phyloP scores from a whole-genome alignment of 176 grass and related monocot species.

The maize (Zea mays) region DNA sequence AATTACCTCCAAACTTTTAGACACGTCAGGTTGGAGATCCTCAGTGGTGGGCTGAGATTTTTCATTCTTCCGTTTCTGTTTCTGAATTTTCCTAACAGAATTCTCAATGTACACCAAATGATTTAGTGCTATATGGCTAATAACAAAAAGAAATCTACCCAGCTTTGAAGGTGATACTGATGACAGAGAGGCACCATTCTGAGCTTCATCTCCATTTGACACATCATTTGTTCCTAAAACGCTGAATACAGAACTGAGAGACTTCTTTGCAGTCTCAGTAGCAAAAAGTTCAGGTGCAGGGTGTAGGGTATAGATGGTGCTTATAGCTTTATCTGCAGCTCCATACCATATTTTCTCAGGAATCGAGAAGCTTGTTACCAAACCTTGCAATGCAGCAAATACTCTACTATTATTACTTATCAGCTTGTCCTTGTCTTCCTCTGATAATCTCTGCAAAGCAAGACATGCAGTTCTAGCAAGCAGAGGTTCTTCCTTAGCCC shows the following conservation, averaged over 20 bases:
- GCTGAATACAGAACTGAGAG: slow-evolving; percentile 58
- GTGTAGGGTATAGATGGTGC: slow-evolving; percentile 71
- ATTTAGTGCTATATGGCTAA: slow-evolving; percentile 85
- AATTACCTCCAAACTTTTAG: slow-evolving; percentile 65
- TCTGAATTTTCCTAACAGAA: slow-evolving; percentile 79
- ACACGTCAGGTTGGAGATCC: slow-evolving; percentile 27
- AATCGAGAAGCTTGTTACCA: slow-evolving; percentile 68
- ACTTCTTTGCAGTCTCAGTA: slow-evolving; percentile 79
- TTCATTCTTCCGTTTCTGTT: slow-evolving; percentile 79
- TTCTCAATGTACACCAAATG: slow-evolving; percentile 91
- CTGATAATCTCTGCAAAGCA: slow-evolving; percentile 79
- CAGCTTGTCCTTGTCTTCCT: slow-evolving; percentile 85
- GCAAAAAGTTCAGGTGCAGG: slow-evolving; percentile 77
- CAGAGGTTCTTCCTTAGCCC: slow-evolving; percentile 92
- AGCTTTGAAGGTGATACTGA: slow-evolving; percentile 61
- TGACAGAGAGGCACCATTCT: slow-evolving; percentile 40
- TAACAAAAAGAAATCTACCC: slow-evolving; percentile 85
- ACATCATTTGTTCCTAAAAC: slow-evolving; percentile 36
- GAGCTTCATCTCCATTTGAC: slow-evolving; percentile 38
- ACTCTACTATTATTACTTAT: slow-evolving; percentile 57
- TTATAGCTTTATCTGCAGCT: slow-evolving; percentile 82
- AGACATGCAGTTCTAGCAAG: slow-evolving; percentile 90
- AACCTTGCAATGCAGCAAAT: slow-evolving; percentile 63
- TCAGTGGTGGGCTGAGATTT: slow-evolving; percentile 43
- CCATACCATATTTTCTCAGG: slow-evolving; percentile 92